Conservation (phyloP, 202 grass and related monocot genomes). For the Zoysia matrella region DNA sequence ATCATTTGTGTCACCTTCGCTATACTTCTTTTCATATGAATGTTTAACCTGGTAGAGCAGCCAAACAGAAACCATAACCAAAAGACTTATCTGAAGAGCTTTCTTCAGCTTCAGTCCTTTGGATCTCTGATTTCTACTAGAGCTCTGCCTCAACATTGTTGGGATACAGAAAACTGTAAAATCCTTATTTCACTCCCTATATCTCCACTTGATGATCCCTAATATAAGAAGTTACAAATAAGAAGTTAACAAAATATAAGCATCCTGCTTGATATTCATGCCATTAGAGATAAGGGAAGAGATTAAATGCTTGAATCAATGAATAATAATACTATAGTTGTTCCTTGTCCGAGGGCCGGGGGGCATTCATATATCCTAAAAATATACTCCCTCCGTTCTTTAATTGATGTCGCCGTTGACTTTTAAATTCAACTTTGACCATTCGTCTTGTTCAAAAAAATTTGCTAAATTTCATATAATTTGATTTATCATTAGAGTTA, state of each 20-base stretch:
- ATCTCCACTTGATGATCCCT: constrained; percentile 36
- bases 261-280: background rate
- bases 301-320: constrained; percentile 14
- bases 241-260: constrained; percentile 25
- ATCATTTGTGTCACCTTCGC: constrained; percentile 36
- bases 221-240: constrained; percentile 14
- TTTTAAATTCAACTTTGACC: no score
- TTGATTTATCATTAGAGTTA: no score
- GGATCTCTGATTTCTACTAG: constrained; percentile 80
- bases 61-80: constrained; percentile 77
- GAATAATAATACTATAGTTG: background rate
- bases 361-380: background rate
- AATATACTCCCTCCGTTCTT: background rate
- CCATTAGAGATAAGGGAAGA: constrained; percentile 8
- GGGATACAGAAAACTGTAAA: constrained; percentile 22
- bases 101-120: constrained; percentile 88
- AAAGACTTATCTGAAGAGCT: constrained; percentile 77
- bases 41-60: constrained; percentile 90
- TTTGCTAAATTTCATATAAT: no score
- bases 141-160: constrained; percentile 88
- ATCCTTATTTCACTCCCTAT: constrained; percentile 11
- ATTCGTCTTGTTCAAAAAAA: no score
- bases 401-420: no score
- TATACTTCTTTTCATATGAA: constrained; percentile 81
- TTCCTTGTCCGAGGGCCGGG: background rate